Percentiles rank a stretch among this genome's conserved stretches.
phyloP scores from a whole-genome alignment of 2,329 filamentous ascomycete genomes.

The Fusarium tuaranense region DNA sequence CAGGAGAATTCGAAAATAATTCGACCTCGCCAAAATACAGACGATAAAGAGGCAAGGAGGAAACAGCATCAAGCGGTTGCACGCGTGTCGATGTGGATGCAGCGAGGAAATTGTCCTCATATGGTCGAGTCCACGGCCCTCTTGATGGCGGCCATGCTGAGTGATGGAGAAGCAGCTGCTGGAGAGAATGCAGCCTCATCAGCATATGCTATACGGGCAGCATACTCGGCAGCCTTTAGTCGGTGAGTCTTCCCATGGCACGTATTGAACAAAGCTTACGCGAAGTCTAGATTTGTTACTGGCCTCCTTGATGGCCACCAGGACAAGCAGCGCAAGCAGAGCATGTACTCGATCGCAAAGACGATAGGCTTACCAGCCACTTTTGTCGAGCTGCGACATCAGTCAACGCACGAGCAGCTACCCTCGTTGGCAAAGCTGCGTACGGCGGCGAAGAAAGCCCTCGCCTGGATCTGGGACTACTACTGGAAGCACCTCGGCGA shows the following conservation, averaged over 20 bases:
- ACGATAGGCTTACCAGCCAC: constrained; percentile 77
- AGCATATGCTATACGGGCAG: constrained; percentile 72
- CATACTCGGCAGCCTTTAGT: constrained; percentile 81
- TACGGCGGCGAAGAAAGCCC: constrained; percentile 74
- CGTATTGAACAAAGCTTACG: neutral
- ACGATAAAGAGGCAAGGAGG: constrained; percentile 32
- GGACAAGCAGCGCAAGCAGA: constrained; percentile 74
- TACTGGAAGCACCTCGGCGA: constrained; percentile 76
- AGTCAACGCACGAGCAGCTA: constrained; percentile 89
- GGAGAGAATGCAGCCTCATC: constrained; percentile 54
- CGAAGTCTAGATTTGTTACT: constrained; percentile 75
- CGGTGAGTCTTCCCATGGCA: constrained; percentile 61
- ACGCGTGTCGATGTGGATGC: constrained; percentile 75
- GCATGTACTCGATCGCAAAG: constrained; percentile 79
- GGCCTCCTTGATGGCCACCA: constrained; percentile 81
- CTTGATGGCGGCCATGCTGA: constrained; percentile 75
- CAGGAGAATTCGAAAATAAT: neutral
- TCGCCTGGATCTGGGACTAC: constrained; percentile 89
- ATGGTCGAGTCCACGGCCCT: constrained; percentile 83
- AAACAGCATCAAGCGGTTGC: constrained; percentile 64
- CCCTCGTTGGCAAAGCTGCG: constrained; percentile 81
- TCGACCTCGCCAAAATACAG: neutral
- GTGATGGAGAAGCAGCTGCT: constrained; percentile 62
- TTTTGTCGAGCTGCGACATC: constrained; percentile 90
- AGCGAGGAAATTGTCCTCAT: constrained; percentile 80